A percentile compares a stretch with the other conserved stretches of the same genome.
These are phyloP conservation scores for Sedum album DNA, from an alignment of 164 flowering plant genomes.

Conservation along the genomic window DNA sequence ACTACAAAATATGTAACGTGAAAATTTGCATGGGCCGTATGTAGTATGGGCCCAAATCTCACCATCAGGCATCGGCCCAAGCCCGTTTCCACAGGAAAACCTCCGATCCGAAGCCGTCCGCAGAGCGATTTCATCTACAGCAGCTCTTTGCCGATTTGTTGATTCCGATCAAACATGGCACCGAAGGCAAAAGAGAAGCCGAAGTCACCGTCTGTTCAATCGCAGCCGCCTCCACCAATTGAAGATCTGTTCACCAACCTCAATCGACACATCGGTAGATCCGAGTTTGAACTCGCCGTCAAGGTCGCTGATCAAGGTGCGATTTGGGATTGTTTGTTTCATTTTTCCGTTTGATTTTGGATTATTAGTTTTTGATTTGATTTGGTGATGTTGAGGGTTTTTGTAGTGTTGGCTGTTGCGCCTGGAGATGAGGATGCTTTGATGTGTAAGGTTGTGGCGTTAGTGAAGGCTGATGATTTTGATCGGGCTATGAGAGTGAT, in stretches of 20 bases:
- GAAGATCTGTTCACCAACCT: conserved; percentile 87
- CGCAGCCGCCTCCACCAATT: conserved; percentile 39
- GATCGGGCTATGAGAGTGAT: conserved; percentile 57
- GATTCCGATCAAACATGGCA: conserved; percentile 40
- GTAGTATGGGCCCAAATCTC: not conserved
- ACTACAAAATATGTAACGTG: too few species aligned
- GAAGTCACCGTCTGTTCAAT: conserved; percentile 29
- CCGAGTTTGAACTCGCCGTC: conserved; percentile 57
- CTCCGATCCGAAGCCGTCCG: not conserved
- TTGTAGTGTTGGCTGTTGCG: conserved; percentile 51
- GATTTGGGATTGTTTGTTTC: not conserved
- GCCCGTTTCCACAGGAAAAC: not conserved
- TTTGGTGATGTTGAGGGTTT: not conserved
- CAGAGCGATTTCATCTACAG: not conserved
- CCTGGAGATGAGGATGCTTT: conserved; percentile 85
- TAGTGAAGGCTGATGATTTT: conserved; percentile 52
- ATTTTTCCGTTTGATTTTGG: not conserved
- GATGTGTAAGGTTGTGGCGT: conserved; percentile 74
- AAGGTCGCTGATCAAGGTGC: conserved; percentile 91
- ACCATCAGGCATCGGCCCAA: not conserved
- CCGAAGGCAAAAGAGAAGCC: conserved; percentile 68
- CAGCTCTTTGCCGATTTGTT: not conserved
- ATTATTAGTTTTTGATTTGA: conserved; percentile 2
- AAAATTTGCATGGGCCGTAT: too few species aligned
- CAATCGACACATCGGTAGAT: conserved; percentile 53